Evolutionary conservation across 345 rosid species (phyloP), one percentile per base, ranked within the genome.

Genomic region (Odontarrhena argentea): DNA sequence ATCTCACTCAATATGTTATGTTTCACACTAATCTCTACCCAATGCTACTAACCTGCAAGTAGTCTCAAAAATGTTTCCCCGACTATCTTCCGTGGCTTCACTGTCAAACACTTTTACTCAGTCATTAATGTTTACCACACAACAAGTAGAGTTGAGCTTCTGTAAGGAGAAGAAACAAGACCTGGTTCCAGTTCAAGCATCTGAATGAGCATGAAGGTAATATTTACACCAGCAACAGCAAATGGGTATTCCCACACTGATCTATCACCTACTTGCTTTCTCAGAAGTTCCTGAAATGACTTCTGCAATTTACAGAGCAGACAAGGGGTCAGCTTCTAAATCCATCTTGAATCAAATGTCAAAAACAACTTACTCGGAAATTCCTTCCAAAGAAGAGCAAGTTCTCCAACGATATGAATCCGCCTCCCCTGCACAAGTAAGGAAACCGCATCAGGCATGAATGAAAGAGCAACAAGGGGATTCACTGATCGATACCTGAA

Each of bases 141-240:
- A 26, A 78, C 30, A 32, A 32, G 36, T 49, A n/a, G 22, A 18
- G 68, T 15, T 48, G 57, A 49, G 40, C 41, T 60, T 54, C 25
- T 34, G 41, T 34, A 6, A 32, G 52, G 11, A 28, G 69, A 24
- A 63, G 25, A 51, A 64, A 38, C 3, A 51, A 53, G 18, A 88
- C 97, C 89, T 86, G 93, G 91, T 85, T 88, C 96, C 57, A 91
- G 93, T 74, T 88, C 97, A 43, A 91, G 97, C 93, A 91, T 86
- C 76, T 91, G 97, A 70, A 86, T 84, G 42, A 91, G 89, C 97
- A 91, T 91, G 76, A 91, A 88, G 36, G 93, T 88, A 60, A 91
- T 85, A 76, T 91, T 86, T 53, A 91, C 96, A 54, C 97, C 96
- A 77, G 97, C 96, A 41, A 88, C 97, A 74, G 96, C 93, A 81